Evolutionary conservation across 768 basidiomycete species (phyloP), one percentile per base, ranked within the genome.

Genomic region (Boletus reticulatus): DNA sequence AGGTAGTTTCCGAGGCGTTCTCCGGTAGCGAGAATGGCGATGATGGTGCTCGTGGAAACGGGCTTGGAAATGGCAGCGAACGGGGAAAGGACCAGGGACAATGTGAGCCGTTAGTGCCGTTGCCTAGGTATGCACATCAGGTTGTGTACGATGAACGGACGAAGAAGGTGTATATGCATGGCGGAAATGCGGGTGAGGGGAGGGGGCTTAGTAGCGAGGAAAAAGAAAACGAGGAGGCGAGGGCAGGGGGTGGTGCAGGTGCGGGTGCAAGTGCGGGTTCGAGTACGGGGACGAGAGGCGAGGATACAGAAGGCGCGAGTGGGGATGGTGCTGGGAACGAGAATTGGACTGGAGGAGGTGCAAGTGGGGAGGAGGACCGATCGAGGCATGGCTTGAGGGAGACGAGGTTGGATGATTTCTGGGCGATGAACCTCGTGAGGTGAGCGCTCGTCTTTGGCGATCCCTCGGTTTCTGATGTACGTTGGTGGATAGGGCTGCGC

Each of bases 71-170:
- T 0, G 43, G 32, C 14, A 13, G 22, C 19, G 46, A 37, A 6
- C 34, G 12, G 19, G 43, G 31, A 11, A 53, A 46, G 43, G 50
- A 17, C 36, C 0, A 1, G n/a, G 55, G 43, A 45, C 43, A 42
- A 52, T 7, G 50, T 39, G 76, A 76, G 17, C 27, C 24, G 8
- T 16, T 1, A 11, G 75, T 75, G 39, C 89, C 90, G 0, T 58
- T 74, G 5, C 80, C 89, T 8, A 76, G 90, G 49, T 92, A 87
- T 63, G 90, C 89, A 4, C 88, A 91, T 63, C 88, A 91, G 67
- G 82, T 90, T 13, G 87, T 87, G 41, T 92, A 90, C 57, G 84
- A 89, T 60, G 72, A 81, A 1, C 71, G 67, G 27, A 78, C 80
- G 43, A 80, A 76, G 58, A 78, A 72, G 36, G 74, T 84, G 4